A percentile compares a stretch with the other conserved stretches of the same genome.
phyloP scores from a whole-genome alignment of 2,329 filamentous ascomycete species.

The Trichoderma sp. region DNA sequence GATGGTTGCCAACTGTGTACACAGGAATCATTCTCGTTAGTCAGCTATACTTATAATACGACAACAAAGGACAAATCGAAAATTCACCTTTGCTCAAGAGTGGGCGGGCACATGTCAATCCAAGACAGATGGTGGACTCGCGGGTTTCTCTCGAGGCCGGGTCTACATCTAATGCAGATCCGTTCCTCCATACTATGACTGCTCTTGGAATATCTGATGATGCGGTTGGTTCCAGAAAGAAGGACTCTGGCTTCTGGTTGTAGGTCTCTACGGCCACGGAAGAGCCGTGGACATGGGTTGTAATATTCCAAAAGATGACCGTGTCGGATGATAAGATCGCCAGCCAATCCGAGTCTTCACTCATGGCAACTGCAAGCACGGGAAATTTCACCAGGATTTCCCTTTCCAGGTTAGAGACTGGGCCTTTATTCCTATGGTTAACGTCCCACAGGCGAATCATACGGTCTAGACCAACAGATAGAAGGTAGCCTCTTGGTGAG shows the following conservation, averaged over 20 bases:
- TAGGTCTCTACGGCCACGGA: constrained; percentile 48
- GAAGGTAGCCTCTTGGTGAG: constrained; percentile 62
- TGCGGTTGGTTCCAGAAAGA: constrained; percentile 57
- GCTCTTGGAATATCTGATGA: constrained; percentile 45
- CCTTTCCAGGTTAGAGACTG: constrained; percentile 42
- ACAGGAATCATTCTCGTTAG: neutral
- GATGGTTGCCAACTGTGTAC: constrained; percentile 19
- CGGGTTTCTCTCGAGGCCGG: constrained; percentile 24
- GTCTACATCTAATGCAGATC: constrained; percentile 33
- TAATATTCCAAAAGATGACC: constrained; percentile 63
- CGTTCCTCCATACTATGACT: constrained; percentile 63
- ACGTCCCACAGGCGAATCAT: constrained; percentile 65
- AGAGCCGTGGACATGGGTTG: constrained; percentile 55
- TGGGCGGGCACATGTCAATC: constrained; percentile 45
- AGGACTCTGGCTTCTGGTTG: constrained; percentile 58
- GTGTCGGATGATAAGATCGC: constrained; percentile 61
- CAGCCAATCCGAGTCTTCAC: constrained; percentile 62
- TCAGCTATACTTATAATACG: neutral
- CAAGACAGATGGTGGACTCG: constrained; percentile 51
- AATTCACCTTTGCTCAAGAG: constrained; percentile 45
- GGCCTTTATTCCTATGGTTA: constrained; percentile 41
- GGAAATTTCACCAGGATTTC: constrained; percentile 52
- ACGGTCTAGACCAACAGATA: constrained; percentile 69
- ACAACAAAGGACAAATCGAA: neutral
- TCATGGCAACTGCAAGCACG: constrained; percentile 62